Conservation (phyloP, 306 rosid genomes). For the Cucurbita maxima region DNA sequence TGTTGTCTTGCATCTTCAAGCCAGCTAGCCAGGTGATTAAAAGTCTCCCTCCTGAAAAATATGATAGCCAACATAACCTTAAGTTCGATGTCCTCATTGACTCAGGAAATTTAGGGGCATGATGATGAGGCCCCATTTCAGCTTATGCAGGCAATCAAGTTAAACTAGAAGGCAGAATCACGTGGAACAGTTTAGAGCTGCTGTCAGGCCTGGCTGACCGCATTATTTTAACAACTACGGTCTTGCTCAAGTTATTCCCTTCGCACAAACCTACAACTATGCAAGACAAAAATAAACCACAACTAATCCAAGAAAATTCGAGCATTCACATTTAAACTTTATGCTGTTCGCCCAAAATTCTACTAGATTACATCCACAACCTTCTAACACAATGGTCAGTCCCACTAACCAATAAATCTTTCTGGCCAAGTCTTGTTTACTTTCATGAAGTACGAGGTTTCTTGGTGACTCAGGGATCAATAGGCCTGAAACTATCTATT, state of each 20-base stretch:
- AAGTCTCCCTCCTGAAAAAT: constrained; percentile 77
- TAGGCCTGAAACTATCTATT: too few species aligned
- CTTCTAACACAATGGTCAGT: neutral
- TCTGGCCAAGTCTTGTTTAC: neutral
- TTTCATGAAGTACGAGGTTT: neutral
- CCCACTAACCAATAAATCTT: neutral
- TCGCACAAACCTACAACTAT: neutral
- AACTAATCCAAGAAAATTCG: neutral
- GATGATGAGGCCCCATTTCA: neutral
- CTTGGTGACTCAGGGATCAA: neutral
- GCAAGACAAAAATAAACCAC: neutral
- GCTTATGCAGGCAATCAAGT: neutral
- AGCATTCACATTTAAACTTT: neutral
- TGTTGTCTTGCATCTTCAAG: constrained; percentile 98
- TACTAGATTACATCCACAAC: neutral
- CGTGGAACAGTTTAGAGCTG: neutral
- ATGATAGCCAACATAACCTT: neutral
- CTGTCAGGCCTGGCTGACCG: neutral
- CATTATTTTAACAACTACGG: neutral
- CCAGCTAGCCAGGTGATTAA: constrained; percentile 98
- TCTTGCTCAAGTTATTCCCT: neutral
- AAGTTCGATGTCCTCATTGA: neutral
- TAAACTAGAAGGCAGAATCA: neutral
- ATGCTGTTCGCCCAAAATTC: neutral
- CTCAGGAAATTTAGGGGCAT: neutral